Conservation (phyloP, 352 stramenopile species). For the Pythium sp. region DNA sequence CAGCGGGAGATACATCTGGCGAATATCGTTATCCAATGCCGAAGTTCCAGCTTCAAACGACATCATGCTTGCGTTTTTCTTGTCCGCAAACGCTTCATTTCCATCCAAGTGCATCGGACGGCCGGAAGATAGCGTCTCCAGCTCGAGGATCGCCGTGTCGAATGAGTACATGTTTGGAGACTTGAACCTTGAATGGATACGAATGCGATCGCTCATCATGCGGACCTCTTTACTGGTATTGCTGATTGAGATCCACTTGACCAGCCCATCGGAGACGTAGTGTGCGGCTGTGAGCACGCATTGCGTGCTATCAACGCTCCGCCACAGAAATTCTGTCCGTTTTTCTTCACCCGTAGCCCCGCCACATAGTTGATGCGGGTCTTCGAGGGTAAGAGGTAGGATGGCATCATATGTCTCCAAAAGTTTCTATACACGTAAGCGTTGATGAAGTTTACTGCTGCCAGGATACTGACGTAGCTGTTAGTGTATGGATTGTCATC, state of each 20-base stretch:
- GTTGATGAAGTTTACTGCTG: slow-evolving; percentile 14
- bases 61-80: no score
- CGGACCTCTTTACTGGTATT: not conserved
- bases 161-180: no score
- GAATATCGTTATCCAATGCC: no score
- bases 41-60: no score
- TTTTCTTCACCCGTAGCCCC: not conserved
- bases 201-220: slow-evolving; percentile 19
- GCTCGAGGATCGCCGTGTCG: no score
- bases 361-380: not conserved
- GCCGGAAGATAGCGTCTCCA: no score
- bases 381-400: no score
- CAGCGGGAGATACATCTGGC: no score
- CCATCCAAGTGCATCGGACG: no score
- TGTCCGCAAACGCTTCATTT: no score
- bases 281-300: slow-evolving; percentile 8
- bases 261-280: slow-evolving; percentile 13
- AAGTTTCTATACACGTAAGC: not conserved
- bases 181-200: slow-evolving; percentile 17
- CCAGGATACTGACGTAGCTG: slow-evolving; percentile 8
- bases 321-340: slow-evolving; percentile 6
- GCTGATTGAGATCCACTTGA: slow-evolving; percentile 19
- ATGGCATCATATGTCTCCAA: no score
- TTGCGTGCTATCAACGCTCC: slow-evolving; percentile 5
- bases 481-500: not conserved